A percentile compares a stretch with the other conserved stretches of the same genome.
These are phyloP conservation scores for Lentinula novae-zelandiae DNA, from an alignment of 1,284 basidiomycete genomes.

Conservation along the genomic window DNA sequence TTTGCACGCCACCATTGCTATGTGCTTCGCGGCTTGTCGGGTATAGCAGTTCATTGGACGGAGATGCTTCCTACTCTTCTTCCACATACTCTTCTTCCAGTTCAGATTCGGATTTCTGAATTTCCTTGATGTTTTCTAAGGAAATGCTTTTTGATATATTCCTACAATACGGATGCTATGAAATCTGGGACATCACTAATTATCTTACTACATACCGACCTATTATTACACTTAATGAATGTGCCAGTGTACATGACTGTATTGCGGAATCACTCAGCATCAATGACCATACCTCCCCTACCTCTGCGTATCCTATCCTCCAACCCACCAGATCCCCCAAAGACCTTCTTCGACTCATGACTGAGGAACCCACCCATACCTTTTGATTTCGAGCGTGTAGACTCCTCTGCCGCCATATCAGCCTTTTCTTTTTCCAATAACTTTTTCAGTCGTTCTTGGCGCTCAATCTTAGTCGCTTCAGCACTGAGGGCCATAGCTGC, in stretches of 20 bases:
- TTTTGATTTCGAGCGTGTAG: constrained; percentile 56
- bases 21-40: neutral
- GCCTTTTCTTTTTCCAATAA: constrained; percentile 71
- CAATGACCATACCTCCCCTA: constrained; percentile 57
- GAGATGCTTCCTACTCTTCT: constrained; percentile 9
- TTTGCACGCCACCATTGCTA: neutral
- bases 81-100: constrained; percentile 9
- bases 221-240: neutral
- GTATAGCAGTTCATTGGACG: constrained; percentile 3
- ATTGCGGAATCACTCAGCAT: constrained; percentile 36
- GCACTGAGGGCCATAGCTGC: constrained; percentile 86
- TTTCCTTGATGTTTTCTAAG: neutral
- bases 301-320: constrained; percentile 73
- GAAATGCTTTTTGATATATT: neutral
- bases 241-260: neutral
- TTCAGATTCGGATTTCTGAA: constrained; percentile 6
- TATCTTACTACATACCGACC: neutral
- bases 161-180: neutral
- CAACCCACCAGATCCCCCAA: constrained; percentile 69
- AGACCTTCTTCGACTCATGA: constrained; percentile 74
- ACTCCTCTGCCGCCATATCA: constrained; percentile 63
- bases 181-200: neutral
- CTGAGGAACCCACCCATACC: constrained; percentile 73
- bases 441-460: constrained; percentile 61
- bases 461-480: constrained; percentile 53